Evolutionary conservation across 331 rosid genomes (phyloP), one percentile per base, ranked within the genome.

Genomic region (Quercus lobata): DNA sequence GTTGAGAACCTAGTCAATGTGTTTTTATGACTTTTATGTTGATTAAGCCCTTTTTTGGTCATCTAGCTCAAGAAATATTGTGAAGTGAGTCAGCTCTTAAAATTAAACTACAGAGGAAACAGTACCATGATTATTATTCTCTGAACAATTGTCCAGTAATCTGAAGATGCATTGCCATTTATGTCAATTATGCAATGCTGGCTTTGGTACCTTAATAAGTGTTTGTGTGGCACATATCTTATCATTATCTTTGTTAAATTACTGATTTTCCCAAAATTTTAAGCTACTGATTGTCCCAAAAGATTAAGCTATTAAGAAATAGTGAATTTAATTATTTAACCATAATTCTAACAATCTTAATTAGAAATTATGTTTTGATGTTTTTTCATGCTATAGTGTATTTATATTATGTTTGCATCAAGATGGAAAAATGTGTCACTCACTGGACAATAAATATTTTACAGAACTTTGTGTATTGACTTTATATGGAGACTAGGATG

Each of bases 391-490:
- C 52, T 4, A 24, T 68, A 34, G 3, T 3, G 27, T 34, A 68
- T 34, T 34, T 32, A 68, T 32, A 32, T 32, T 32, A 34, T 68
- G 25, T 34, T 68, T 18, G 27, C n/a, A 34, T 32, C 25, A 34
- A 68, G 11, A 11, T 56, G n/a, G 65, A 62, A 56, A 62, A 58
- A 69, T 41, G 75, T 73, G 6, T 76, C 46, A 73, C 62, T 76
- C 78, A 65, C 69, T 75, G 54, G 74, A 69, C 54, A 41, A 16
- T 80, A 32, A 37, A 75, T 74, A 22, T 78, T 75, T 62, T 35
- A 24, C 58, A 62, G 60, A 72, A 49, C 1, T 21, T 29, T 24
- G 32, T 66, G 21, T 74, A 66, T 74, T 83, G 53, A 35, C 69
- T 35, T 68, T 4, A 68, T 68, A 34, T 68, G 24, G 15, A 24